Conservation (phyloP, 371 early-diverging fungal species). For the Mucor sp. region DNA sequence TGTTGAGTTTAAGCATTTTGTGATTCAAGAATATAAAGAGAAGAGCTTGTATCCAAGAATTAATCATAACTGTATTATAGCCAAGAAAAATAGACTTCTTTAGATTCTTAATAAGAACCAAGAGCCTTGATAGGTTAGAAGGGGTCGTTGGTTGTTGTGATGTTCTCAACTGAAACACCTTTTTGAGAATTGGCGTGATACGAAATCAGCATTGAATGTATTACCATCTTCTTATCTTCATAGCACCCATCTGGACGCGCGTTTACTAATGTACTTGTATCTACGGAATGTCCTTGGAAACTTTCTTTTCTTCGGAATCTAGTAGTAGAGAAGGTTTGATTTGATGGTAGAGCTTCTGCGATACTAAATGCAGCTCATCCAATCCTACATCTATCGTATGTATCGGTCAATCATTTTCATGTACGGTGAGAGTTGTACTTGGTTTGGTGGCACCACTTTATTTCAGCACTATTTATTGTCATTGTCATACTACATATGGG, state of each 20-base stretch:
- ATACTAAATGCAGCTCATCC: not conserved
- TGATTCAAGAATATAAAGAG: not conserved
- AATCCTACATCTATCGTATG: not conserved
- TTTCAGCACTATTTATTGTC: not conserved
- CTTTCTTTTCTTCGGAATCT: not conserved
- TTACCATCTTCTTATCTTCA: not conserved
- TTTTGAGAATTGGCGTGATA: not conserved
- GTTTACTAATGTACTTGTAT: not conserved
- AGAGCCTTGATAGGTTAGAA: not conserved
- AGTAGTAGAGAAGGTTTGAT: not conserved
- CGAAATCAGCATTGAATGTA: constrained; percentile 9
- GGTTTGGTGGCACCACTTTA: not conserved
- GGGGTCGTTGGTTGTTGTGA: not conserved
- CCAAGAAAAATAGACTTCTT: not conserved
- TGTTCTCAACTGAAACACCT: not conserved
- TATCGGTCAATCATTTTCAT: not conserved
- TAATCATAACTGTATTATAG: not conserved
- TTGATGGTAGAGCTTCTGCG: not conserved
- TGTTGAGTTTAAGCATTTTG: not conserved
- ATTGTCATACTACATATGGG: not conserved
- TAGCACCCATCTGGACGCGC: not conserved
- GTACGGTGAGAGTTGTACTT: not conserved
- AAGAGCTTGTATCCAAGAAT: not conserved
- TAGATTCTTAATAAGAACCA: not conserved
- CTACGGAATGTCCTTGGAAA: not conserved